Percentiles rank a stretch among this genome's conserved stretches.
Conservation (phyloP, 306 rosid species). For the Trifolium dubium region DNA sequence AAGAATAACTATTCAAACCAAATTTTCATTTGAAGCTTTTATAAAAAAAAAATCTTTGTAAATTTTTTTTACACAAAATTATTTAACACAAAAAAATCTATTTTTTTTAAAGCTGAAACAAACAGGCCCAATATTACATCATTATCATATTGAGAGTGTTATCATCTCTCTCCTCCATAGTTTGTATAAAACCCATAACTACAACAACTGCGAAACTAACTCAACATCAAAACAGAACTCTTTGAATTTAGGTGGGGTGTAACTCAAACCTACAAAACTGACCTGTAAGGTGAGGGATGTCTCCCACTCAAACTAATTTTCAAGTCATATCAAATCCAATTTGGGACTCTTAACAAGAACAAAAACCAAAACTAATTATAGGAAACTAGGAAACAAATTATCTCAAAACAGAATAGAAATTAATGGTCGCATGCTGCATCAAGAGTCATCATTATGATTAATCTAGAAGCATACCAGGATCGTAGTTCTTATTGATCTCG, state of each 20-base stretch:
- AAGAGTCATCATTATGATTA: conserved; percentile 28
- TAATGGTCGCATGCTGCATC: conserved; percentile 5
- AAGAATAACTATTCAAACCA: too few relatives aligned
- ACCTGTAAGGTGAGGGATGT: neutral
- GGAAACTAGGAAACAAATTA: conserved; percentile 1
- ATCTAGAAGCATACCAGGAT: conserved; percentile 59
- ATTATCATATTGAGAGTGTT: neutral
- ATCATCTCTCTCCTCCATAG: neutral
- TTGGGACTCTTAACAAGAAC: neutral
- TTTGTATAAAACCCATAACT: neutral
- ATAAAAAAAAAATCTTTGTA: too few relatives aligned
- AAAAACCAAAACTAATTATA: neutral
- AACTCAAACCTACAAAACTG: neutral
- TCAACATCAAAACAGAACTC: neutral
- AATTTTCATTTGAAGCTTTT: too few relatives aligned
- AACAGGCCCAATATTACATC: neutral
- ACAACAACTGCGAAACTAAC: neutral
- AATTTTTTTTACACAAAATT: too few relatives aligned
- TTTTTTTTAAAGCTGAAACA: too few relatives aligned
- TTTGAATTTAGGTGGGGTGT: neutral
- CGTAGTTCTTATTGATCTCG: conserved; percentile 67
- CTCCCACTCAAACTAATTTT: neutral
- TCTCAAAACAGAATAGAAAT: neutral
- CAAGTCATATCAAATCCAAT: neutral
- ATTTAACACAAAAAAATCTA: too few relatives aligned